Base-by-base conservation (phyloP, 768 basidiomycete genomes). In the Leucocoprinus leucothites region DNA sequence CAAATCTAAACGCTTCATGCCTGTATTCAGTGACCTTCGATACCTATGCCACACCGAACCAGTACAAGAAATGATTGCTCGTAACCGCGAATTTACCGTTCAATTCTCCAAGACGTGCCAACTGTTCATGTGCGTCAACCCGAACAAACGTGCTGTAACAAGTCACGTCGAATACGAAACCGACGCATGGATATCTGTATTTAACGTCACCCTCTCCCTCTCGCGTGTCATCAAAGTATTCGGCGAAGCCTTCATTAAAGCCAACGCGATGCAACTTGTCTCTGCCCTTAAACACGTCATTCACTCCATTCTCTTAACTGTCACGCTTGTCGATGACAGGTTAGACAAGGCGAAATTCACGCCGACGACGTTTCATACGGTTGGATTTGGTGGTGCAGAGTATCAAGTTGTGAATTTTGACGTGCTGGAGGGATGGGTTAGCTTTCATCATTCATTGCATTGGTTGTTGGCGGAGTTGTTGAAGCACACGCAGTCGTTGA, bases 111-210 rank as follows among this genome's bases (percentile, higher is more conserved):
- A 81, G 52, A 87, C 92, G 6, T 89, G 94, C 69, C 83, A 87
- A 60, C 74, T 98, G 42, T 99, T 98, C 76, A 90, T 92, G 83
- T 92, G 91, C 60, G 80, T 98, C 64, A 94, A 96, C 65, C 87
- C 94, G 1, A 94, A 94, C 69, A 85, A 86, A 61, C 83, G 96
- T 16, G 92, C 89, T 18, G 83, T 78, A 4, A 79, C 82, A 25
- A 87, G 75, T 49, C 97, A 98, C 62, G 84, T 99, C 62, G 96
- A 98, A 69, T 99, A 91, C 72, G 97, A 99, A 73, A 89, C 89
- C 26, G 97, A 99, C 60, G 88, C 89, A 18, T 97, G 95, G 96
- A 92, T 97, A 58, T 91, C 87, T 62, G 92, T 97, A 13, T 98
- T 98, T 71, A 94, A 95, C 61, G 89, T 98, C 21, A 94, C 94